phyloP scores from a whole-genome alignment of 176 grass and related monocot genomes.

The Dactylis glomerata region DNA sequence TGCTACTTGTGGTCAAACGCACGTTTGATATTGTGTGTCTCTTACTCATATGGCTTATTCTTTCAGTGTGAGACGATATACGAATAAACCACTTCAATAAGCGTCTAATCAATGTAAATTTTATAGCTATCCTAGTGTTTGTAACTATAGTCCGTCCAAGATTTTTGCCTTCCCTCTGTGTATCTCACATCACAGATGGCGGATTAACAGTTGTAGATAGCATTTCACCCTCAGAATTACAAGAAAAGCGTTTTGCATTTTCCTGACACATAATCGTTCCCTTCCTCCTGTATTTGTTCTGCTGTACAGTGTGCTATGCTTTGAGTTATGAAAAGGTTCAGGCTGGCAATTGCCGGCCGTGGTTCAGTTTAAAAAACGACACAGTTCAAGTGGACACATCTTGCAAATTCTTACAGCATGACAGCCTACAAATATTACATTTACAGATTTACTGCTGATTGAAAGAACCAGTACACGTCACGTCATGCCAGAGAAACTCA shows the following conservation, averaged over 20 bases:
- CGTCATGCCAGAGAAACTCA: neutral
- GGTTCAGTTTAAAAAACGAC: neutral
- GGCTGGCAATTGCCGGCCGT: neutral
- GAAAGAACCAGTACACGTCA: neutral
- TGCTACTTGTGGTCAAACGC: neutral
- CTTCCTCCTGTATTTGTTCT: neutral
- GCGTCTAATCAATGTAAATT: too few species aligned
- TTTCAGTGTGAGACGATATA: neutral
- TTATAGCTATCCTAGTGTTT: too few species aligned
- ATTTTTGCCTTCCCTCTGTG: too few species aligned
- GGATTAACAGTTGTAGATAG: neutral
- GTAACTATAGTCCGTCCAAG: too few species aligned
- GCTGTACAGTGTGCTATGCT: neutral
- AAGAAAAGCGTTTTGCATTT: neutral
- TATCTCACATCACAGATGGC: neutral
- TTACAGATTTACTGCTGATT: neutral
- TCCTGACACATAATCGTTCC: neutral
- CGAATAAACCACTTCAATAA: neutral
- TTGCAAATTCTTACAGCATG: neutral
- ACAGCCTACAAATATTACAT: neutral
- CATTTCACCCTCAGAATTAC: neutral
- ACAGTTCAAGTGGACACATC: neutral
- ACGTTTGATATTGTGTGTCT: neutral
- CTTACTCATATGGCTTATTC: neutral
- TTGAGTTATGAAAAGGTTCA: neutral